Base-by-base conservation (phyloP, 1,284 basidiomycete genomes). In the Leccinum insigne region DNA sequence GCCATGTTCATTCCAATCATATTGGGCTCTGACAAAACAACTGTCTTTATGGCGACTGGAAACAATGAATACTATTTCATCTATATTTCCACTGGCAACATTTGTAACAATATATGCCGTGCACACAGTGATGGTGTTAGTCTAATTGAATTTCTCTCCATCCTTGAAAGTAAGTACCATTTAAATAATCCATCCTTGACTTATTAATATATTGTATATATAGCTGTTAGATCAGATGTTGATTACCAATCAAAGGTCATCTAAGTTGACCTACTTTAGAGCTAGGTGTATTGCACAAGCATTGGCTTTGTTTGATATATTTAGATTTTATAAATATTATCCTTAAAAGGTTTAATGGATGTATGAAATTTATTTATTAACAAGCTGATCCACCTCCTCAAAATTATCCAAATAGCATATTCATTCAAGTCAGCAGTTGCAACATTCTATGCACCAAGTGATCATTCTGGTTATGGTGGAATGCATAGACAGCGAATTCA, bases 21-120 rank as follows among this genome's bases (percentile, higher is more conserved):
- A 2, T 26, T 68, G 1, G 61, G 49, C 8, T 63, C 61, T 7
- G 21, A 68, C 44, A 68, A 68, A 21, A 68, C 47, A 1, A 68
- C 44, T 0, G 47, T 66, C 1, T 62, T 57, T 21, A 52, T 68
- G 0, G 26, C 26, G 2, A 68, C 67, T 2, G 62, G 67, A 1
- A 32, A 68, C 2, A 52, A 63, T 2, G 10, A 66, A n/a, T 58
- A 40, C 8, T 58, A 18, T 1, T 18, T 18, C 38, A 8, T 40
- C 4, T 57, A 57, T 11, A 32, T 58, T 7, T 18, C 57, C 6
- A 58, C 3, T 58, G 57, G 57, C 10, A 58, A 58, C 38, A 16
- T 58, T 7, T 11, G 23, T 11, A 58, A 58, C 14, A 21, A 3
- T 23, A 16, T 18, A 2, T 3, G 57, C 9, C 2, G 11, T 38